phyloP scores from a whole-genome alignment of 345 rosid genomes.

The Sisymbrium irio region DNA sequence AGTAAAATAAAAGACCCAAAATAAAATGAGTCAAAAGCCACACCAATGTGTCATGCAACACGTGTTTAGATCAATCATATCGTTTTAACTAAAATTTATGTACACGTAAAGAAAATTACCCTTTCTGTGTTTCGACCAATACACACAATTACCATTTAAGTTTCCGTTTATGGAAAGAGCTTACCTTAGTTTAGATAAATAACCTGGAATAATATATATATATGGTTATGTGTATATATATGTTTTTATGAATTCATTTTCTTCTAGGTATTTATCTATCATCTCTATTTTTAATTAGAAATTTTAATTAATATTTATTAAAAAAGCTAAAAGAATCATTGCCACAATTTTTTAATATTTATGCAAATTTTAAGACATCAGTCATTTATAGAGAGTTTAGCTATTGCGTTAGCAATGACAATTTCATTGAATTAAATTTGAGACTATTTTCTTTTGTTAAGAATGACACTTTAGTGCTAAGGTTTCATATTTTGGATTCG shows the following conservation, averaged over 20 bases:
- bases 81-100: slow-evolving; percentile 10
- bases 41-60: slow-evolving; percentile 31
- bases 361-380: too few species aligned
- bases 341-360: too few species aligned
- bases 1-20: too few species aligned
- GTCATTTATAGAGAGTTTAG: too few species aligned
- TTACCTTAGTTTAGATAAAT: background rate
- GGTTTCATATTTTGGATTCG: background rate
- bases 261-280: background rate
- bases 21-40: slow-evolving; percentile 15
- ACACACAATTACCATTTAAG: slow-evolving; percentile 26
- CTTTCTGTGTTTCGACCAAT: slow-evolving; percentile 14
- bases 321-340: too few species aligned
- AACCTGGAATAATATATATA: background rate
- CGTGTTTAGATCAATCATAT: slow-evolving; percentile 34
- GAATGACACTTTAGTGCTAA: background rate
- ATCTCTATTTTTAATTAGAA: too few species aligned
- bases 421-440: too few species aligned
- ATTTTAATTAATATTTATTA: too few species aligned
- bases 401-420: background rate
- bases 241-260: slow-evolving; percentile 1
- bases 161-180: slow-evolving; percentile 31
- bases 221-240: background rate
- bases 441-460: background rate
- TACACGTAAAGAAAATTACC: slow-evolving; percentile 28